Evolutionary conservation across 106 monocot species (phyloP).

Genomic region (Dendrobium nobile): DNA sequence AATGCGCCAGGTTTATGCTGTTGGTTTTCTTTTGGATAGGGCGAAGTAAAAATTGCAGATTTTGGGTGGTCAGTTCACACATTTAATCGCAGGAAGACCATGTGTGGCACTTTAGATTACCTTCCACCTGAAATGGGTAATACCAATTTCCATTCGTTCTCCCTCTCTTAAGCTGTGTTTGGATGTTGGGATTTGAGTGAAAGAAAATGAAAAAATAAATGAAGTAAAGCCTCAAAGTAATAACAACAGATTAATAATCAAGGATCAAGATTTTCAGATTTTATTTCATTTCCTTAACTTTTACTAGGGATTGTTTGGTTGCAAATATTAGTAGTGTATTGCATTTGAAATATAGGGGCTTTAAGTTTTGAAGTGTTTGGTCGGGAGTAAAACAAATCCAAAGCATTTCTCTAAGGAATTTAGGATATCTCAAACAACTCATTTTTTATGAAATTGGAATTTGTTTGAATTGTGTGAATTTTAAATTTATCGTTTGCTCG

Average conservation of each 20-base stretch:
- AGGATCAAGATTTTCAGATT: neutral
- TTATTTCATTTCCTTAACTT: neutral
- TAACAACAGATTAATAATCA: neutral
- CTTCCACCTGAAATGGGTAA: constrained; percentile 99
- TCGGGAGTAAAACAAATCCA: too few species aligned
- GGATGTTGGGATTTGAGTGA: neutral
- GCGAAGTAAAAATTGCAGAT: constrained; percentile 97
- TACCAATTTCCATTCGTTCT: neutral
- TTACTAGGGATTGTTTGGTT: too few species aligned
- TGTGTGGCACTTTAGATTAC: constrained; percentile 98
- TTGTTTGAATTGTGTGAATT: too few species aligned
- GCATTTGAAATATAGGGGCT: too few species aligned
- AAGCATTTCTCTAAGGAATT: too few species aligned
- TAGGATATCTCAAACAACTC: too few species aligned
- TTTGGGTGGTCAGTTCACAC: constrained; percentile 99
- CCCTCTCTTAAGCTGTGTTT: neutral
- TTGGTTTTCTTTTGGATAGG: constrained; percentile 31
- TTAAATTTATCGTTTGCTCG: too few species aligned
- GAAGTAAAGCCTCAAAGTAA: neutral
- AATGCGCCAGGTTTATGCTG: neutral
- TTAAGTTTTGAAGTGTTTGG: too few species aligned
- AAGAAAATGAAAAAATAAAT: neutral
- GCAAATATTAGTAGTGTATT: too few species aligned
- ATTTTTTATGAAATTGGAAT: too few species aligned
- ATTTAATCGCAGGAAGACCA: constrained; percentile 76